Evolutionary conservation across 1,284 basidiomycete genomes (phyloP).

Genomic region (Leccinum subspadiceum): DNA sequence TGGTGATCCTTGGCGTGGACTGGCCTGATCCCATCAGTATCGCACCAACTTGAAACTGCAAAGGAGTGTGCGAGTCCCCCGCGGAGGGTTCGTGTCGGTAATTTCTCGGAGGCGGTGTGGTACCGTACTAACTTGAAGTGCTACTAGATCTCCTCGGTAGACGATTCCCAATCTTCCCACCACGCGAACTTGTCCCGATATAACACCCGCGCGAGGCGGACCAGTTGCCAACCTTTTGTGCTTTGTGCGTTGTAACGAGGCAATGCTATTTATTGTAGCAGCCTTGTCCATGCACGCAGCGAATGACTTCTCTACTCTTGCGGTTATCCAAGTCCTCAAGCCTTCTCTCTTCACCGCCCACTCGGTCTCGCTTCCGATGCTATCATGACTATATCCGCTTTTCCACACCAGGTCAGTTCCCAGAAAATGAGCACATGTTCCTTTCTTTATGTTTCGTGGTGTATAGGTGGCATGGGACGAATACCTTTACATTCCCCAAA

Average conservation of each 20-base stretch:
- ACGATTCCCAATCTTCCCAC: conserved; percentile 18
- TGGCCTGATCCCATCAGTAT: conserved; percentile 66
- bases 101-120: not conserved
- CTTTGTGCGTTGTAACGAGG: conserved; percentile 18
- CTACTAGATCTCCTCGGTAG: not conserved
- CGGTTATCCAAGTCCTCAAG: conserved; percentile 20
- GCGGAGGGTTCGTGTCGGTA: not conserved
- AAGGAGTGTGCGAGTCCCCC: conserved; percentile 6
- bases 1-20: conserved; percentile 86
- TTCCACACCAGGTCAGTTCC: conserved; percentile 47
- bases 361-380: conserved; percentile 13
- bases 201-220: conserved; percentile 9
- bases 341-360: conserved; percentile 1
- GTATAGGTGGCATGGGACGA: conserved; percentile 47
- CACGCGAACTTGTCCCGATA: conserved; percentile 1
- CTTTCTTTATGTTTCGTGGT: not conserved
- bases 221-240: conserved; percentile 3
- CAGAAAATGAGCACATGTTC: not conserved
- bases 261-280: conserved; percentile 26
- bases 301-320: conserved; percentile 29
- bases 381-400: conserved; percentile 75
- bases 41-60: conserved; percentile 2
- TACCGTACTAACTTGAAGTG: too few relatives aligned
- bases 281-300: conserved; percentile 26
- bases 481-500: conserved; percentile 54